Evolutionary conservation across 2,329 filamentous ascomycete species (phyloP).

Genomic region (Calonectria crousiana): DNA sequence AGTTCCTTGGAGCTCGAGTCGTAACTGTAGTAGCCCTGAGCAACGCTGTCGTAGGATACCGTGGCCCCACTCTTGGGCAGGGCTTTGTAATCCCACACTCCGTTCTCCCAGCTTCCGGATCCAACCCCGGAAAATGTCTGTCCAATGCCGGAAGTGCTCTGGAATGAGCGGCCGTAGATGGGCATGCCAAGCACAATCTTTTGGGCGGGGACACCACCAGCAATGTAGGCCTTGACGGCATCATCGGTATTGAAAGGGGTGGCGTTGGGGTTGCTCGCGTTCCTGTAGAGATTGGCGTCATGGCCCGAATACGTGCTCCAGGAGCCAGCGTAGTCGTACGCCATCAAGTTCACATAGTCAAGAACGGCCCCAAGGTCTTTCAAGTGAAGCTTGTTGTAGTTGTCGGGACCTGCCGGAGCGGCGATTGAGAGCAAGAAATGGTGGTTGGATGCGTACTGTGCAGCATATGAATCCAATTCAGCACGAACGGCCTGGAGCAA

Average conservation of each 20-base stretch:
- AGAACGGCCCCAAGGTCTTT: conserved; percentile 59
- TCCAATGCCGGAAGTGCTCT: conserved; percentile 45
- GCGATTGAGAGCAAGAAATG: conserved; percentile 66
- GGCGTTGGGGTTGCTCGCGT: conserved; percentile 60
- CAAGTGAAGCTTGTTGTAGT: conserved; percentile 63
- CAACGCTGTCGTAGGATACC: conserved; percentile 67
- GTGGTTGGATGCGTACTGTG: conserved; percentile 52
- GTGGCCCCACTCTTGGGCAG: conserved; percentile 73
- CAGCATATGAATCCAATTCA: conserved; percentile 60
- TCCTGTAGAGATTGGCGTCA: conserved; percentile 76
- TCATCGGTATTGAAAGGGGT: conserved; percentile 77
- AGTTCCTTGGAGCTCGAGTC: conserved; percentile 70
- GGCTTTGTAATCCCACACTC: conserved; percentile 84
- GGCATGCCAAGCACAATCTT: conserved; percentile 85
- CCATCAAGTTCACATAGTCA: conserved; percentile 75
- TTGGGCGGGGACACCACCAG: conserved; percentile 67
- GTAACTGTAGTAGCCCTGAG: conserved; percentile 78
- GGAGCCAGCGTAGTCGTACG: conserved; percentile 79
- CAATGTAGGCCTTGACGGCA: conserved; percentile 74
- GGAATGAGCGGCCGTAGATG: conserved; percentile 81
- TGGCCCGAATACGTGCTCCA: conserved; percentile 76
- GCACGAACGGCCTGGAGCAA: conserved; percentile 56
- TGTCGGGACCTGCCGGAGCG: conserved; percentile 58
- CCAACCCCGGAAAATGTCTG: conserved; percentile 67
- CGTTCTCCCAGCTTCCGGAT: conserved; percentile 76